Base-by-base conservation (phyloP, 2,329 filamentous ascomycete genomes). In the Madurella mycetomatis region DNA sequence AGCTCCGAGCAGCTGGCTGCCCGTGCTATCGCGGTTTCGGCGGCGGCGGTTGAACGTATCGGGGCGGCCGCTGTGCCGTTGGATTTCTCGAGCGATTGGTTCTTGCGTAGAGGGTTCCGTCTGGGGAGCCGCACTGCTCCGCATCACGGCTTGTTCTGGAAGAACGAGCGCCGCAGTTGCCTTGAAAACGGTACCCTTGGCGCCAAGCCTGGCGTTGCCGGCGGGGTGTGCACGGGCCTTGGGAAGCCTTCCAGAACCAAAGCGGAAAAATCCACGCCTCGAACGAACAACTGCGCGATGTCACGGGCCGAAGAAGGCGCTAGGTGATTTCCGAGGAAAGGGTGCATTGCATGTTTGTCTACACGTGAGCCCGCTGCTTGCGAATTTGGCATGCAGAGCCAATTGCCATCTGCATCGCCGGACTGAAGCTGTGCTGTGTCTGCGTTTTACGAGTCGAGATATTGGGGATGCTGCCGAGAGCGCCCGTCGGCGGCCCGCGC, bases 341-440 rank as follows among this genome's bases (percentile, higher is more conserved):
- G 9, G 47, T n/a, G 18, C 19, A 37, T 17, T 13, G 32, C 41
- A 49, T 49, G 46, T 46, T 44, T 51, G 43, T 34, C 48, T 43
- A 42, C 19, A 17, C n/a, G 15, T 15, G 19, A 44, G 34, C 32
- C 16, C 25, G 8, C 42, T 34, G 49, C 49, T 15, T 44, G 44
- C 44, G 18, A 32, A 45, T 52, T 13, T 52, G 55, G 52, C 16
- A 57, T 59, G 57, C 31, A 17, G 49, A 32, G 9, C 34, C 15
- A 41, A 37, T 34, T 40, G 41, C 42, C 43, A 40, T 53, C 41
- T 54, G 37, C 41, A 41, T 49, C 53, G 32, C 55, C 49, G 31
- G 53, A 51, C 50, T 60, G 50, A 60, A 52, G 53, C 43, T 54
- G 46, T 44, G 47, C 49, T 48, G 31, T 45, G 18, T 12, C 11